Evolutionary conservation across 139 green algal species (phyloP).

Genomic region (Gonium pectorale): DNA sequence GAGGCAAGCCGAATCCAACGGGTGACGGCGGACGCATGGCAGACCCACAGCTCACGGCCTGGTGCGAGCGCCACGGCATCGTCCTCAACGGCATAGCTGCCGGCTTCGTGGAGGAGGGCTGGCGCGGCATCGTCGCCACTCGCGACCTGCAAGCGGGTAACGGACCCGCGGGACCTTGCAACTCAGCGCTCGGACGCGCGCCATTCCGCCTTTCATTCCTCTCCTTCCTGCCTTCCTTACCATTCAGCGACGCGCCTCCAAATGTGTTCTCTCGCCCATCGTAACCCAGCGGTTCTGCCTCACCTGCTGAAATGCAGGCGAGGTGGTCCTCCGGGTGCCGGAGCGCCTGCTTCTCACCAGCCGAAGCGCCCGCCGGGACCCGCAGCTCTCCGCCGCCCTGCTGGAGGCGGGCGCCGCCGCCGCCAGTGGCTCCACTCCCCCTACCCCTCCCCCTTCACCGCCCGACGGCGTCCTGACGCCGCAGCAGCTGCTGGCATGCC

Average conservation of each 20-base stretch:
- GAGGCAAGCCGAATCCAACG: too few species aligned
- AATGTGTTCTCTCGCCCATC: background rate
- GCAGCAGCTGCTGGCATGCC: constrained; percentile 70
- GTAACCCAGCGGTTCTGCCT: background rate
- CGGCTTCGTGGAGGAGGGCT: constrained; percentile 62
- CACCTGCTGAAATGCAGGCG: background rate
- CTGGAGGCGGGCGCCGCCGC: background rate
- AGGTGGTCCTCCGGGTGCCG: constrained; percentile 65
- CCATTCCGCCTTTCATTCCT: background rate
- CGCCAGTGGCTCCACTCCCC: background rate
- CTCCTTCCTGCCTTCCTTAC: background rate
- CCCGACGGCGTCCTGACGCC: background rate
- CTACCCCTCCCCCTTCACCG: background rate
- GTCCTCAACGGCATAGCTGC: constrained; percentile 27
- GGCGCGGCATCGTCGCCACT: constrained; percentile 70
- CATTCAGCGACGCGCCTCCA: background rate
- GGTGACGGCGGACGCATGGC: too few species aligned
- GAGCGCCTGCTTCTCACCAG: constrained; percentile 62
- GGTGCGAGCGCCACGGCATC: constrained; percentile 58
- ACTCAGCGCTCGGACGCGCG: background rate
- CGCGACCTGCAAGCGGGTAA: constrained; percentile 50
- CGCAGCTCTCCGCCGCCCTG: constrained; percentile 51
- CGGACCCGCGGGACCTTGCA: background rate
- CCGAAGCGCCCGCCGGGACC: constrained; percentile 43
- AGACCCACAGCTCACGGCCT: constrained; percentile 19